Base-by-base conservation (phyloP, 805 yeast species). In the Nakazawaea populi region DNA sequence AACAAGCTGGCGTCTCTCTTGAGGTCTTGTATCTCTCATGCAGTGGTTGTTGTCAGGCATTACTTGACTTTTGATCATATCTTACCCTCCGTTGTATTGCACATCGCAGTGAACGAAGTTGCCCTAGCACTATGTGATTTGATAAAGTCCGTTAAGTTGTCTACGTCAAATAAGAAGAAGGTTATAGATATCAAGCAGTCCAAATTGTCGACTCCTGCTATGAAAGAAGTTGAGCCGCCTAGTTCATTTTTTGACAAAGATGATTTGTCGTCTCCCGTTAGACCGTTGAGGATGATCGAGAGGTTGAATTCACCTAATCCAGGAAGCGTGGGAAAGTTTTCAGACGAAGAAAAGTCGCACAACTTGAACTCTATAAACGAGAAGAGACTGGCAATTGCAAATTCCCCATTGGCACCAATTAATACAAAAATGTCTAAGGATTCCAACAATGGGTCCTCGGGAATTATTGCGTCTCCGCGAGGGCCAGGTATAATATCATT, bases 31-130 rank as follows among this genome's bases (percentile, higher is more conserved):
- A 77, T 87, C 28, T 80, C 90, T 14, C 89, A 86, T 65, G 78
- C 83, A 0, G 80, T 92, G 41, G 83, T 96, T 4, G 76, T 89
- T 1, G 79, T 91, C 1, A 75, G 96, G 59, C 88, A 89, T 61
- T 86, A 72, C 64, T 79, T 87, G 0, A 69, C 82, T 9, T 84
- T 86, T 57, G 71, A 77, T 4, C 73, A 75, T n/a, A 60, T 87
- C 2, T 67, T 89, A 50, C 96, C 97, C 0, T 76, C 75, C 48
- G 68, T 85, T 24, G 76, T 89, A 2, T 75, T 90, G 18, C 85
- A 89, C 65, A 78, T 89, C 27, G 84, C 97, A 0, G 69, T 88
- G 8, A 77, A 87, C 42, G 96, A 90, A 60, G 69, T 90, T 36
- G 75, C 84, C 6, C 84, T 83, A 60, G 68, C 84, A 2, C 69